phyloP scores from a whole-genome alignment of 805 yeast genomes.

The Saccharomycopsis fermentans region DNA sequence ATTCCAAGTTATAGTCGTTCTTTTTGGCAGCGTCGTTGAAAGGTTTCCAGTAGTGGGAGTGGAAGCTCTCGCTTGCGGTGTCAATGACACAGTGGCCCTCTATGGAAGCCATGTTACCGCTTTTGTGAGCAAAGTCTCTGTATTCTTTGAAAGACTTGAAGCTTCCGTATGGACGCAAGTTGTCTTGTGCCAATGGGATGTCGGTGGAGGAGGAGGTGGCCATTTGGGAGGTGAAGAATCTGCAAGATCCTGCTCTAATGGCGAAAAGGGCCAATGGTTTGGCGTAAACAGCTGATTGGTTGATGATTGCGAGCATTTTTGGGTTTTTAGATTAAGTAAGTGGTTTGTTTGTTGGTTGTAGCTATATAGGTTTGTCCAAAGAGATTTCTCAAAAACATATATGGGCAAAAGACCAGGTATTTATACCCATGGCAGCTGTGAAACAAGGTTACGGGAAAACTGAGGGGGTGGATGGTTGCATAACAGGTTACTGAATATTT shows the following conservation, averaged over 20 bases:
- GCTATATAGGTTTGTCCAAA: background rate
- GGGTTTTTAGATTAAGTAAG: no score
- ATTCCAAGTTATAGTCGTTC: background rate
- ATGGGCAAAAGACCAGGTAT: background rate
- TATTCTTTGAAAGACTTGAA: background rate
- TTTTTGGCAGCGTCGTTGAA: background rate
- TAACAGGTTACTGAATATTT: no score
- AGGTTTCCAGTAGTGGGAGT: background rate
- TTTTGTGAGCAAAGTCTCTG: background rate
- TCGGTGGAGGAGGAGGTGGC: background rate
- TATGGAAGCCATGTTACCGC: background rate
- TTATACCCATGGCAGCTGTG: background rate
- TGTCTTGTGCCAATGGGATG: background rate
- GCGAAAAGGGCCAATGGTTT: background rate
- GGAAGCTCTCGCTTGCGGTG: background rate
- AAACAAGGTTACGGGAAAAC: background rate
- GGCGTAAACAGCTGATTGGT: background rate
- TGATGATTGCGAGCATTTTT: background rate
- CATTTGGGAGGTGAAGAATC: background rate
- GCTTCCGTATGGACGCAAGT: background rate
- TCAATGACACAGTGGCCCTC: background rate
- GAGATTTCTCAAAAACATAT: background rate
- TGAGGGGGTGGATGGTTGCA: no score
- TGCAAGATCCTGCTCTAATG: background rate
- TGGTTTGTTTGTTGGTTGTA: no score